phyloP scores from a whole-genome alignment of 768 basidiomycete genomes.

The Rhodocollybia butyracea region DNA sequence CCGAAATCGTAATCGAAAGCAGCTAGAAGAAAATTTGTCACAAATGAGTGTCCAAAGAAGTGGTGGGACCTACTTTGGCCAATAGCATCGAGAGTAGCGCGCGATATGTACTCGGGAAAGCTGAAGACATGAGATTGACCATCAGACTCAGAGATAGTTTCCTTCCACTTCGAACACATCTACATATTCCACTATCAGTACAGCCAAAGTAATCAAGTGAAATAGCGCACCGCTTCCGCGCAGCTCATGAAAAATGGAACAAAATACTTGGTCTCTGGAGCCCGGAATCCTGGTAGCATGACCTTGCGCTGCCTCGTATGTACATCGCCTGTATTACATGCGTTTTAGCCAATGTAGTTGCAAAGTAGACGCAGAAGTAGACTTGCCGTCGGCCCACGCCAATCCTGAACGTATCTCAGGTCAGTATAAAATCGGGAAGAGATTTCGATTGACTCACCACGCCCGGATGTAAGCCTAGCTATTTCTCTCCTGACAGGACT shows the following conservation, averaged over 20 bases:
- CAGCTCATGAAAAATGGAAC: constrained; percentile 25
- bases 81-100: constrained; percentile 34
- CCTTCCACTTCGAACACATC: constrained; percentile 26
- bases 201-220: not conserved
- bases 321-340: constrained; percentile 12
- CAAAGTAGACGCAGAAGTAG: constrained; percentile 7
- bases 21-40: not conserved
- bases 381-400: constrained; percentile 25
- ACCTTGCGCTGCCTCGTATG: constrained; percentile 29
- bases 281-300: constrained; percentile 31
- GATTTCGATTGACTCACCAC: too few relatives aligned
- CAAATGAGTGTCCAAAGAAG: constrained; percentile 1
- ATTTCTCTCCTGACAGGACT: constrained; percentile 17
- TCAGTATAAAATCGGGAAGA: too few relatives aligned
- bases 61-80: constrained; percentile 26
- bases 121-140: constrained; percentile 19
- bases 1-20: constrained; percentile 42
- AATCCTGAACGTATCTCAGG: too few relatives aligned
- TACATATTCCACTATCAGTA: not conserved
- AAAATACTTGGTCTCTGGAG: constrained; percentile 22
- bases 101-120: constrained; percentile 24
- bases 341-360: constrained; percentile 14
- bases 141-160: constrained; percentile 13
- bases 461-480: constrained; percentile 19
- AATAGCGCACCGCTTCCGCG: constrained; percentile 21